Evolutionary conservation across 1,284 basidiomycete genomes (phyloP).

Genomic region (Porodaedalea pini): DNA sequence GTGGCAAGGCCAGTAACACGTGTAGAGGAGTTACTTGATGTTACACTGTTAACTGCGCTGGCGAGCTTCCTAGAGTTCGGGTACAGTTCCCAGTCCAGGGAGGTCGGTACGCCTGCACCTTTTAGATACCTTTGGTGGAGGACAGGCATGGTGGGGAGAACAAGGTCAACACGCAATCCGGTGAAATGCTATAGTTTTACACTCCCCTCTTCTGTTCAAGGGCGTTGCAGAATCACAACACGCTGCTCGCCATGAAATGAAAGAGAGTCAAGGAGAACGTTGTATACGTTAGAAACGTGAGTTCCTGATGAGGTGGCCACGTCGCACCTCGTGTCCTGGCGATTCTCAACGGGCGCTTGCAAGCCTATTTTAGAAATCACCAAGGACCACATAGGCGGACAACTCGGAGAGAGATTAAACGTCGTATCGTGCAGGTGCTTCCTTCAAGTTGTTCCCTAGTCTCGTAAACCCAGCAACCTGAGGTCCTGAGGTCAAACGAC

Average conservation of each 20-base stretch:
- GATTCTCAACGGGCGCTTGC: background rate
- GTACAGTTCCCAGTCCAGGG: conserved; percentile 1
- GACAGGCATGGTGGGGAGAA: background rate
- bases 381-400: background rate
- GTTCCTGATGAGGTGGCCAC: too few species aligned
- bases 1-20: background rate
- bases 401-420: too few species aligned
- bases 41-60: background rate
- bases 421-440: too few species aligned
- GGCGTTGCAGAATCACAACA: background rate
- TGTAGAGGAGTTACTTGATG: background rate
- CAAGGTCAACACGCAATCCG: background rate
- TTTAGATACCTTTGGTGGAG: conserved; percentile 4
- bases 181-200: background rate
- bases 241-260: background rate
- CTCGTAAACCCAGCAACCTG: too few species aligned
- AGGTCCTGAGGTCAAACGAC: too few species aligned
- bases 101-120: background rate
- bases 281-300: too few species aligned
- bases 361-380: too few species aligned
- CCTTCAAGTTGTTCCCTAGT: too few species aligned
- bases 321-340: too few species aligned
- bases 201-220: background rate
- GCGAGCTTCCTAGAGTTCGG: background rate
- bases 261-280: background rate